Evolutionary conservation across 148 eudicot genomes (phyloP).

Genomic region (Cornus controversa): DNA sequence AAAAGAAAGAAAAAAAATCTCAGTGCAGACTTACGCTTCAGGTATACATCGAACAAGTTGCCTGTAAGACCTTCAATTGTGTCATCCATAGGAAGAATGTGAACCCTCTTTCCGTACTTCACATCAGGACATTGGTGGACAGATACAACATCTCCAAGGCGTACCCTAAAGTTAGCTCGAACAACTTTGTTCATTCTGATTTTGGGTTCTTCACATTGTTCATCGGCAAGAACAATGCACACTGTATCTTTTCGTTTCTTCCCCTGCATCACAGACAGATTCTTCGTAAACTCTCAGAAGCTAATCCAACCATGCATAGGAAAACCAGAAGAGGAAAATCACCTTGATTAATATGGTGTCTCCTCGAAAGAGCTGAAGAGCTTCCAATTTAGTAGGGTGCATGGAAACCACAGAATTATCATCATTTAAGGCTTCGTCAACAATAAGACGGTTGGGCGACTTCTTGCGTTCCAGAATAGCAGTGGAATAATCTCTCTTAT

Average conservation of each 20-base stretch:
- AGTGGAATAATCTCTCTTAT: constrained; percentile 29
- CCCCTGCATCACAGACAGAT: constrained; percentile 20
- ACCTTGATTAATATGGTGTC: constrained; percentile 37
- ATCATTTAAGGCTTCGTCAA: constrained; percentile 38
- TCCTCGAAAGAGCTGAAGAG: constrained; percentile 39
- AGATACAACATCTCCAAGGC: constrained; percentile 37
- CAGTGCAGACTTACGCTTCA: constrained; percentile 24
- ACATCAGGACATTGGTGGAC: constrained; percentile 43
- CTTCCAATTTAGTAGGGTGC: constrained; percentile 34
- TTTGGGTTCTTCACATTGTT: constrained; percentile 33
- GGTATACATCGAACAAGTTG: constrained; percentile 30
- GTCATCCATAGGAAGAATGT: constrained; percentile 41
- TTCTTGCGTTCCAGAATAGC: constrained; percentile 40
- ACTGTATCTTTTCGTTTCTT: constrained; percentile 36
- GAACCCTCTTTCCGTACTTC: constrained; percentile 36
- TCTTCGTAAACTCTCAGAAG: constrained; percentile 1
- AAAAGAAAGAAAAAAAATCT: neutral
- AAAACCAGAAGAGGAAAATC: neutral
- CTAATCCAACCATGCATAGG: neutral
- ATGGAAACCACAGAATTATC: constrained; percentile 33
- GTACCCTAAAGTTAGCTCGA: constrained; percentile 33
- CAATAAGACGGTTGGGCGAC: constrained; percentile 38
- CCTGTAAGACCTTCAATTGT: constrained; percentile 36
- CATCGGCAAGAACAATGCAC: constrained; percentile 35
- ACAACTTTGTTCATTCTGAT: constrained; percentile 40